Base-by-base conservation (phyloP, 768 basidiomycete genomes). In the Coprinopsis strossmayeri region DNA sequence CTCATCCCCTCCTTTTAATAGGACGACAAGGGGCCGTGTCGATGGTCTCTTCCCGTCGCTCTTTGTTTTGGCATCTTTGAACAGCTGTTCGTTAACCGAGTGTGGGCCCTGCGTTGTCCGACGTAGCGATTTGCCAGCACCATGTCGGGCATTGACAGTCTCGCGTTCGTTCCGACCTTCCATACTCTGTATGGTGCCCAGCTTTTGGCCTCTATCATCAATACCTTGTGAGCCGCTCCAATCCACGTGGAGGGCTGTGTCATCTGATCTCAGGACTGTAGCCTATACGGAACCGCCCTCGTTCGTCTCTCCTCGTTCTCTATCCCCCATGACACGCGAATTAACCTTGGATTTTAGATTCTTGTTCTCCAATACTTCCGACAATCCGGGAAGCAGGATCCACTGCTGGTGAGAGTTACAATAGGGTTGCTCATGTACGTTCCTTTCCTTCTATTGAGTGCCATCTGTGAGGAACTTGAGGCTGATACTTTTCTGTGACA, bases 301-400 rank as follows among this genome's bases (percentile, higher is more conserved):
- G 49, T 50, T 25, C 32, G 49, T 23, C 1, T 26, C 5, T 20
- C 2, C 25, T 40, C 20, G 27, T 25, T 24, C 9, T 17, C 37
- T 38, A 38, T 21, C 17, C 18, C 7, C 12, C 18, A 5, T 9
- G 5, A 18, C 12, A 5, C 11, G 18, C 9, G 10, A 11, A 38
- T 38, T 5, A 18, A 10, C 10, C 5, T 38, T 38, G 9, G 40
- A 18, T 17, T 4, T 17, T 34, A 50, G 49, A 13, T 50, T 12
- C 30, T 50, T n/a, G 20, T 34, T 10, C 17, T 50, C 15, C 49
- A 50, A 50, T 50, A 50, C 25, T 50, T 50, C 49, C 44, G 30
- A 17, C 27, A 24, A 12, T 35, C 30, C 32, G 30, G 32, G 15
- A 35, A 28, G 21, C 44, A 44, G 13, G 49, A 50, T 34, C 24